A percentile compares a stretch with the other conserved stretches of the same genome.
phyloP scores from a whole-genome alignment of 1,139 yeast genomes.

The Debaryomycetaceae sp. region DNA sequence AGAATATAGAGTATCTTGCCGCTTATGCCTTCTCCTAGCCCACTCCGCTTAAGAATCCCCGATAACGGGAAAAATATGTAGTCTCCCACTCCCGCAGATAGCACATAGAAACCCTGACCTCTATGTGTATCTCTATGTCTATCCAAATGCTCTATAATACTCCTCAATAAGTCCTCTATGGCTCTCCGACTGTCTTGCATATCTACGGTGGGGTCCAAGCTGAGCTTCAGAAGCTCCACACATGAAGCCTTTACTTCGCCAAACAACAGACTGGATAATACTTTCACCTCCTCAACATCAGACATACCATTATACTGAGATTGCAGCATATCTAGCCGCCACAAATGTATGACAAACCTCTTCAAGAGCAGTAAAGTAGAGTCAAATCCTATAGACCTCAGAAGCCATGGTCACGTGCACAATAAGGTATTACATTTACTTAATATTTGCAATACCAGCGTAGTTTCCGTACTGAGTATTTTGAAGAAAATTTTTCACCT shows the following conservation, averaged over 20 bases:
- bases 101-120: slow-evolving; percentile 14
- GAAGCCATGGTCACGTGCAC: too few species aligned
- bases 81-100: slow-evolving; percentile 37
- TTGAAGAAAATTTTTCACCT: too few species aligned
- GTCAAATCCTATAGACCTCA: too few species aligned
- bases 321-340: background rate
- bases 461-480: too few species aligned
- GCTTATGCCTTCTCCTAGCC: slow-evolving; percentile 18
- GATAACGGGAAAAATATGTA: slow-evolving; percentile 43
- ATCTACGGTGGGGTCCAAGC: slow-evolving; percentile 12
- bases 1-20: slow-evolving; percentile 25
- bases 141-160: slow-evolving; percentile 10
- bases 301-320: background rate
- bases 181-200: slow-evolving; percentile 13
- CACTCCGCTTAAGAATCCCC: slow-evolving; percentile 26
- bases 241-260: slow-evolving; percentile 32
- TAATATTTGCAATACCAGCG: too few species aligned
- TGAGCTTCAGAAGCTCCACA: slow-evolving; percentile 24
- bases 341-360: too few species aligned
- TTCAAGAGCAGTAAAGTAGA: too few species aligned
- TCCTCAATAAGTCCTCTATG: slow-evolving; percentile 9
- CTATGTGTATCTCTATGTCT: slow-evolving; percentile 14
- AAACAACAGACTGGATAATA: slow-evolving; percentile 25
- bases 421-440: too few species aligned
- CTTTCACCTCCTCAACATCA: background rate